Evolutionary conservation across 2,329 filamentous ascomycete species (phyloP).

Genomic region (Pestalotiopsis sp.): DNA sequence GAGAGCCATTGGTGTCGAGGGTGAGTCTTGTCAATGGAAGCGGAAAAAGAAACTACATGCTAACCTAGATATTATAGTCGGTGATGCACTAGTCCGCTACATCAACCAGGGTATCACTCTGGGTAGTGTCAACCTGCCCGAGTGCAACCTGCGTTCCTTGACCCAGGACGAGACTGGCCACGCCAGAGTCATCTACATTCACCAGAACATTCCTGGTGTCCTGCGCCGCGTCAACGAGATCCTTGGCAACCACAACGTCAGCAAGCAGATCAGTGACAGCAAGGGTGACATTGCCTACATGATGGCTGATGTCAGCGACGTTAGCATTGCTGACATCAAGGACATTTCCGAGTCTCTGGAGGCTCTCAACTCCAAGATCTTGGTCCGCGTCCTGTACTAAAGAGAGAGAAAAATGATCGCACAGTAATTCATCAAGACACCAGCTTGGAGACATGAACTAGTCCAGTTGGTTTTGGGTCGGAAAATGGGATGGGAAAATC

Average conservation of each 20-base stretch:
- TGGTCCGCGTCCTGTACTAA: constrained; percentile 43
- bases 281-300: constrained; percentile 93
- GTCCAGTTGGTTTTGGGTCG: not conserved
- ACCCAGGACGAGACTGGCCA: constrained; percentile 89
- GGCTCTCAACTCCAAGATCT: constrained; percentile 62
- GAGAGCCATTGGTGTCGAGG: constrained; percentile 90
- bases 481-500: not conserved
- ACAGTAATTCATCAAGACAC: not conserved
- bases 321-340: constrained; percentile 80
- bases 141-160: constrained; percentile 86
- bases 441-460: not conserved
- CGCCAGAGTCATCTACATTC: constrained; percentile 93
- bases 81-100: constrained; percentile 85
- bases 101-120: constrained; percentile 94
- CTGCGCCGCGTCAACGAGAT: constrained; percentile 94
- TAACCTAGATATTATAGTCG: constrained; percentile 56
- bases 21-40: constrained; percentile 35
- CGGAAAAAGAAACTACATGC: not conserved
- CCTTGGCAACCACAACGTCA: constrained; percentile 92
- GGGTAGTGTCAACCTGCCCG: constrained; percentile 95
- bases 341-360: constrained; percentile 84
- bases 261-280: constrained; percentile 98
- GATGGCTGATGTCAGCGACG: constrained; percentile 95
- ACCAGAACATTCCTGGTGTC: constrained; percentile 95
- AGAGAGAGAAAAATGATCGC: not conserved